phyloP scores from a whole-genome alignment of 495 filamentous ascomycete genomes.

The Daldinia caldariorum region DNA sequence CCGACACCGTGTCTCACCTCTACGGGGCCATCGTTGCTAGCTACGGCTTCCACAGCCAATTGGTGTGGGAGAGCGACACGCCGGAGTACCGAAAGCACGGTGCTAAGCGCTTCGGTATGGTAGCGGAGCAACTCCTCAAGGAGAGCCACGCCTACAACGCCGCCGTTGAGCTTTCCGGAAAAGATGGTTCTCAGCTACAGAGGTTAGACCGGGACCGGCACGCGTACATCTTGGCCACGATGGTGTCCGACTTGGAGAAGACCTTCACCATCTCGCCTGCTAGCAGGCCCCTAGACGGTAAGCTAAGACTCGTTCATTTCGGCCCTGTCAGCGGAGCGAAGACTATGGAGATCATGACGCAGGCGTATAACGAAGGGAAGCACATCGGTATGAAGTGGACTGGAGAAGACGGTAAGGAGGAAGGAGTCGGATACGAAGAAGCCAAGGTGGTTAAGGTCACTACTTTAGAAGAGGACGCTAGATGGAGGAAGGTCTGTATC shows the following conservation, averaged over 20 bases:
- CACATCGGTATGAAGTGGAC: conserved; percentile 67
- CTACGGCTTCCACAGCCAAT: conserved; percentile 85
- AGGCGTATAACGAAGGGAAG: conserved; percentile 76
- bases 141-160: conserved; percentile 75
- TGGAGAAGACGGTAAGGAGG: conserved; percentile 40
- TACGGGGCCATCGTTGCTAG: conserved; percentile 85
- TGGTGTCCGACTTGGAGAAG: conserved; percentile 82
- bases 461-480: conserved; percentile 68
- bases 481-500: conserved; percentile 86
- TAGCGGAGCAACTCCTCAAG: conserved; percentile 75
- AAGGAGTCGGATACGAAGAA: conserved; percentile 70
- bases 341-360: conserved; percentile 77
- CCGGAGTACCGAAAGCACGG: conserved; percentile 78
- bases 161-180: conserved; percentile 52
- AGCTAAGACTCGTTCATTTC: conserved; percentile 78
- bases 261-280: conserved; percentile 80
- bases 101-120: conserved; percentile 80
- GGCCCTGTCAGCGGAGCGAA: conserved; percentile 67
- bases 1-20: conserved; percentile 50
- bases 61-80: conserved; percentile 91
- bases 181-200: conserved; percentile 44
- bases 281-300: conserved; percentile 71
- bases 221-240: conserved; percentile 77
- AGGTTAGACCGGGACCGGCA: conserved; percentile 43
- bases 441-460: conserved; percentile 71